A percentile compares a stretch with the other conserved stretches of the same genome.
These are phyloP conservation scores for Asterella californica DNA, from an alignment of 225 moss, liverwort and hornwort species.

Conservation along the genomic window DNA sequence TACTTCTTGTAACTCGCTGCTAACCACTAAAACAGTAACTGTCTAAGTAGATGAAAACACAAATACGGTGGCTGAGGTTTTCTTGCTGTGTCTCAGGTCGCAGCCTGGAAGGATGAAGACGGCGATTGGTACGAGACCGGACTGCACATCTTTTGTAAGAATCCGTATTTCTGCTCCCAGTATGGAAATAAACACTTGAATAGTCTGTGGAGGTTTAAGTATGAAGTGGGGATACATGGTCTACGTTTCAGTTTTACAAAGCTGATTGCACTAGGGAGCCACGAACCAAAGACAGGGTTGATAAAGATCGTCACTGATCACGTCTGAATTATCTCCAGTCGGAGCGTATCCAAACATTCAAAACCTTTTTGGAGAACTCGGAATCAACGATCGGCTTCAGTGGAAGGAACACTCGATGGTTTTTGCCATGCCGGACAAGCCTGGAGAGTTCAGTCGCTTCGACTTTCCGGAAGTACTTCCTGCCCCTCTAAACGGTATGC, in stretches of 20 bases:
- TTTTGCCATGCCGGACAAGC: constrained; percentile 91
- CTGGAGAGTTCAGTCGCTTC: constrained; percentile 94
- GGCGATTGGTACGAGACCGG: constrained; percentile 99
- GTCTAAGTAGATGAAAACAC: background rate
- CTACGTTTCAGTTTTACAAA: background rate
- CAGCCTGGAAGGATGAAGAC: constrained; percentile 97
- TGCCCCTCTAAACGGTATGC: constrained; percentile 83
- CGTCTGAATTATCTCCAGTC: constrained; percentile 39
- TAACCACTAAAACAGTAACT: background rate
- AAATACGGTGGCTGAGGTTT: background rate
- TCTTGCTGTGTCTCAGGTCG: constrained; percentile 47
- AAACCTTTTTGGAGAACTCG: constrained; percentile 90
- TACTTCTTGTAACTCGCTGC: no score
- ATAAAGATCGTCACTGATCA: background rate
- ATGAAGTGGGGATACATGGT: background rate
- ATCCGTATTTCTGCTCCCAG: background rate
- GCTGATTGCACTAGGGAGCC: background rate
- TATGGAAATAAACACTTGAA: background rate
- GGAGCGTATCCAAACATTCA: constrained; percentile 95
- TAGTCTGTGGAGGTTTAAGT: background rate
- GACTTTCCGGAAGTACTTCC: constrained; percentile 81
- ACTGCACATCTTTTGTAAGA: constrained; percentile 87
- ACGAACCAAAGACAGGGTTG: background rate
- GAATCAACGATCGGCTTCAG: constrained; percentile 90
- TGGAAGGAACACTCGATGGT: constrained; percentile 99